phyloP scores from a whole-genome alignment of 192 early-diverging fungal genomes.

The Umbelopsis ramanniana region DNA sequence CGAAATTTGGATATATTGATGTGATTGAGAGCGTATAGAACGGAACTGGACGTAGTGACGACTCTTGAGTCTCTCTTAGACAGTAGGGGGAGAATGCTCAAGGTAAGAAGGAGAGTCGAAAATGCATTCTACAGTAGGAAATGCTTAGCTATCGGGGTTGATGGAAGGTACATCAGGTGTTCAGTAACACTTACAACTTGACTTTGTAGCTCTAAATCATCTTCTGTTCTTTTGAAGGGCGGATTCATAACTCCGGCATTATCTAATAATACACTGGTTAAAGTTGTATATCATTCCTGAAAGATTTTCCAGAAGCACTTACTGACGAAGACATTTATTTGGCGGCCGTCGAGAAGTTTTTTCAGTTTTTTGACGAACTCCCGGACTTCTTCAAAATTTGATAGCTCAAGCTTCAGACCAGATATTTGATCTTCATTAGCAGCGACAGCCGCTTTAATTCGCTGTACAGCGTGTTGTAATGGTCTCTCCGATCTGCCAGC shows the following conservation, averaged over 20 bases:
- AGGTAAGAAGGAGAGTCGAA: neutral
- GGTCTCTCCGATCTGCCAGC: neutral
- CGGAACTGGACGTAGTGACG: neutral
- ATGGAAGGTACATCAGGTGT: neutral
- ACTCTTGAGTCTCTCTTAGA: neutral
- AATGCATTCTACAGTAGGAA: neutral
- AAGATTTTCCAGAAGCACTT: neutral
- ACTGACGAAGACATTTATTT: neutral
- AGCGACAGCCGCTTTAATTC: neutral
- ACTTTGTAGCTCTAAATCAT: neutral
- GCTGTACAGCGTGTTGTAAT: neutral
- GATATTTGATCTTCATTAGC: neutral
- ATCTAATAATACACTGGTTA: neutral
- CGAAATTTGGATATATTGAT: constrained; percentile 6
- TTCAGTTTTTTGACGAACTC: neutral
- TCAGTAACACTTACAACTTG: constrained; percentile 10
- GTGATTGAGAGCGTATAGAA: neutral
- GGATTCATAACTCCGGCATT: constrained; percentile 19
- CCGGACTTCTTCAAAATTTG: neutral
- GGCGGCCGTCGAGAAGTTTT: neutral
- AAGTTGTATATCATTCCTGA: neutral
- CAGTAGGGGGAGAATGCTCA: neutral
- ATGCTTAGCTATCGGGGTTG: no score
- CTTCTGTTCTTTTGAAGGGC: neutral
- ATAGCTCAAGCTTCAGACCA: neutral